Percentiles rank a stretch among this genome's conserved stretches.
Conservation (phyloP, 305 asterid species). For the Vinca major region DNA sequence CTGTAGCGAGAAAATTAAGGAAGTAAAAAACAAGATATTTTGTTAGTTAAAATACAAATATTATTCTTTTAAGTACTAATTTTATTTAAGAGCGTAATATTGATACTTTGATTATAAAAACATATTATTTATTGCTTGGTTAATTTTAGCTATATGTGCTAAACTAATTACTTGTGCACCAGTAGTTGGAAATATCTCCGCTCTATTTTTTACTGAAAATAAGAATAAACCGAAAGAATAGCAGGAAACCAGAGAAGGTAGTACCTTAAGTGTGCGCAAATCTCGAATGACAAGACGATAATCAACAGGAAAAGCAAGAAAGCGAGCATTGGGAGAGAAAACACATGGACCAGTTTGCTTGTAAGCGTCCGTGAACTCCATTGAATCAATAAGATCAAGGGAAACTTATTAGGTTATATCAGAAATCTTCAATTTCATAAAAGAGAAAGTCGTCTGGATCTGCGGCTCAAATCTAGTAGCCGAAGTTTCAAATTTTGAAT, state of each 20-base stretch:
- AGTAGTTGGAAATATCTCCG: neutral
- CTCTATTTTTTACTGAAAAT: neutral
- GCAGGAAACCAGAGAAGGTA: neutral
- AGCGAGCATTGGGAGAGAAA: constrained; percentile 84
- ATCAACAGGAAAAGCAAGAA: constrained; percentile 79
- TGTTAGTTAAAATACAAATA: too few relatives aligned
- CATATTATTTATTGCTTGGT: too few relatives aligned
- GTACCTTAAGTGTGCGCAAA: constrained; percentile 77
- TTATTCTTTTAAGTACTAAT: too few relatives aligned
- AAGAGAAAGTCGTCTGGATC: neutral
- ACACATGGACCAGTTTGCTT: constrained; percentile 81
- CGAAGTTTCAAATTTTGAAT: too few relatives aligned
- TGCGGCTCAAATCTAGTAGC: neutral
- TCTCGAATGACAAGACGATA: constrained; percentile 94
- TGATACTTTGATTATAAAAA: too few relatives aligned
- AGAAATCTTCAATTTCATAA: neutral
- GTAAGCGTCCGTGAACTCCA: constrained; percentile 88
- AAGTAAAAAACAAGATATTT: too few relatives aligned
- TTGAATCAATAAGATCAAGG: constrained; percentile 14
- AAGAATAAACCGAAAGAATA: neutral
- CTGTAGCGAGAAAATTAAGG: too few relatives aligned
- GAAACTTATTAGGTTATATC: neutral
- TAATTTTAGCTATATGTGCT: too few relatives aligned
- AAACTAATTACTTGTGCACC: too few relatives aligned
- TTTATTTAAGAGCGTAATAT: too few relatives aligned